Evolutionary conservation across 2,329 filamentous ascomycete species (phyloP).

Genomic region (Dendrostoma leiphaemia): DNA sequence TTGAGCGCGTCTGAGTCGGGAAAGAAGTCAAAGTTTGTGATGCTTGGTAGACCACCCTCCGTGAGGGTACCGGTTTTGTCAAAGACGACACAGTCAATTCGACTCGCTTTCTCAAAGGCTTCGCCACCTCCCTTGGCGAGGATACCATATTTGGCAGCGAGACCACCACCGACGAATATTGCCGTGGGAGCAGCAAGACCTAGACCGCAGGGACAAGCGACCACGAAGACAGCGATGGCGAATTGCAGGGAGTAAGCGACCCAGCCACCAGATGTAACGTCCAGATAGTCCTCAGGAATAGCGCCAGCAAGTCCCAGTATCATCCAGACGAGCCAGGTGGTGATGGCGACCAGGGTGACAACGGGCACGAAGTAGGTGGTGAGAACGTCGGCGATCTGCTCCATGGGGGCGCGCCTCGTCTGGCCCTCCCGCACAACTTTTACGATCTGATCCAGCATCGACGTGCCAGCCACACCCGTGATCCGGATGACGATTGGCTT

Average conservation of each 20-base stretch:
- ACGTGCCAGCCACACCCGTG: slow-evolving; percentile 63
- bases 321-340: slow-evolving; percentile 73
- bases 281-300: slow-evolving; percentile 56
- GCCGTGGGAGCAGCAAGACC: slow-evolving; percentile 84
- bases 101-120: slow-evolving; percentile 81
- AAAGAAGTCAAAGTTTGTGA: slow-evolving; percentile 54
- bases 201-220: slow-evolving; percentile 82
- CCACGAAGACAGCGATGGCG: slow-evolving; percentile 82
- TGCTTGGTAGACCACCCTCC: slow-evolving; percentile 66
- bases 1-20: slow-evolving; percentile 25
- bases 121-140: slow-evolving; percentile 82
- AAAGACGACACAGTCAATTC: slow-evolving; percentile 76
- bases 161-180: slow-evolving; percentile 76
- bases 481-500: slow-evolving; percentile 61
- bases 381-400: slow-evolving; percentile 69
- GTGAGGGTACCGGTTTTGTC: slow-evolving; percentile 89
- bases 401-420: slow-evolving; percentile 71
- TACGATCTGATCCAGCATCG: slow-evolving; percentile 80
- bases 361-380: slow-evolving; percentile 77
- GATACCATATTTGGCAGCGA: slow-evolving; percentile 78
- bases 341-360: slow-evolving; percentile 65
- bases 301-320: slow-evolving; percentile 56
- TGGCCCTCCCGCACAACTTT: slow-evolving; percentile 75
- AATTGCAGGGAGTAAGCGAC: slow-evolving; percentile 75
- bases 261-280: slow-evolving; percentile 60